Percentiles rank a stretch among this genome's conserved stretches.
phyloP scores from a whole-genome alignment of 2,329 filamentous ascomycete species.

The Aspergillus proliferans region DNA sequence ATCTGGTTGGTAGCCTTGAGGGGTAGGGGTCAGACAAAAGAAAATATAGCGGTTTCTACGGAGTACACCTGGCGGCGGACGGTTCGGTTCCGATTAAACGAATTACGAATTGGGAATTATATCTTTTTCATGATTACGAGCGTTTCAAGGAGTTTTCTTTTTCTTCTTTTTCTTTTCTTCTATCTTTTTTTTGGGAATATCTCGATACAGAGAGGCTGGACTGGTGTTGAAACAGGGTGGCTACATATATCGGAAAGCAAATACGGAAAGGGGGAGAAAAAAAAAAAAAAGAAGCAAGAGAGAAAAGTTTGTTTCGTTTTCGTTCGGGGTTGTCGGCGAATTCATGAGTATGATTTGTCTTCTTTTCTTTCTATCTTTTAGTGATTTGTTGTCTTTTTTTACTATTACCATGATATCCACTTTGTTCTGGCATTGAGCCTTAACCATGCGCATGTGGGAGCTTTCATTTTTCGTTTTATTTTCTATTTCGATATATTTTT shows the following conservation, averaged over 20 bases:
- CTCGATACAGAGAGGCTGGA: neutral
- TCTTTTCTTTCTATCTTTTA: slow-evolving; percentile 4
- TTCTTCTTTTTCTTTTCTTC: neutral
- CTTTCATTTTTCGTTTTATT: slow-evolving; percentile 3
- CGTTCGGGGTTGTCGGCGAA: slow-evolving; percentile 14
- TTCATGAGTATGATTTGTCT: slow-evolving; percentile 7
- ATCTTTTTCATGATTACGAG: slow-evolving; percentile 7
- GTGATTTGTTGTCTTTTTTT: slow-evolving; percentile 6
- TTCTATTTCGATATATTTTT: slow-evolving; percentile 5
- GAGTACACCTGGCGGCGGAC: neutral
- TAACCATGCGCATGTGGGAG: slow-evolving; percentile 5
- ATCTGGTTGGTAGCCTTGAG: slow-evolving; percentile 35
- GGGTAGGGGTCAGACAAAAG: slow-evolving; percentile 3
- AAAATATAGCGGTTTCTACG: no score
- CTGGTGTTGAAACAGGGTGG: neutral
- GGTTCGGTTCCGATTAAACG: slow-evolving; percentile 5
- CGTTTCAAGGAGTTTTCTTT: slow-evolving; percentile 1
- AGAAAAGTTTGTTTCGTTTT: neutral
- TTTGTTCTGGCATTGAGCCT: slow-evolving; percentile 12
- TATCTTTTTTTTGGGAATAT: neutral
- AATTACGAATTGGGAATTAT: slow-evolving; percentile 12
- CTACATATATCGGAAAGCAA: no score
- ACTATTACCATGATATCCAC: slow-evolving; percentile 18
- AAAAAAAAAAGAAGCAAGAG: neutral
- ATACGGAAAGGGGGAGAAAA: neutral